phyloP scores from a whole-genome alignment of 73 alveolate genomes.

The Stentor coeruleus region DNA sequence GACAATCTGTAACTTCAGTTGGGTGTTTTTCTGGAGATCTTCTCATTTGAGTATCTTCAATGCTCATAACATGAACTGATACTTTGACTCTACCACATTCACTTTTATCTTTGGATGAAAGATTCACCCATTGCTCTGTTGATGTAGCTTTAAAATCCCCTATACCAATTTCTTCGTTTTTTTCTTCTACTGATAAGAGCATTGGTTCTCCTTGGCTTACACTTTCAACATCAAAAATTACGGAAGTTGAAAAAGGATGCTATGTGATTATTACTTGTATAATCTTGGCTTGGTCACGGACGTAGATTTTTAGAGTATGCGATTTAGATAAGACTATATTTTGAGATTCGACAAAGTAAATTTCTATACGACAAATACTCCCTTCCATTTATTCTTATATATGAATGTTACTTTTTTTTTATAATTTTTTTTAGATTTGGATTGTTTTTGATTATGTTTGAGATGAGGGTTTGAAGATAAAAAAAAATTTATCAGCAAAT shows the following conservation, averaged over 20 bases:
- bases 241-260: conserved; percentile 2
- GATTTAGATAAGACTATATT: neutral
- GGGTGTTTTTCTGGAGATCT: neutral
- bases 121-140: neutral
- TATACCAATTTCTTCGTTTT: conserved; percentile 1
- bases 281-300: neutral
- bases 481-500: no score
- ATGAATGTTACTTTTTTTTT: no score
- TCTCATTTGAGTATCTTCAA: neutral
- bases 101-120: neutral
- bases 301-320: neutral
- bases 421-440: no score
- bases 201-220: neutral
- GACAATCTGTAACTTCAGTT: neutral
- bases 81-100: neutral
- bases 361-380: no score
- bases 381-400: conserved; percentile 10
- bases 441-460: no score
- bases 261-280: conserved; percentile 6
- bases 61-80: neutral
- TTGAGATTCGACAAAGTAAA: neutral
- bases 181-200: neutral
- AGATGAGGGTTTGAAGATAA: no score
- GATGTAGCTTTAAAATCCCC: neutral
- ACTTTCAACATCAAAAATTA: neutral